Conservation (phyloP, 2,329 filamentous ascomycete species). For the Xylariaceae sp. region DNA sequence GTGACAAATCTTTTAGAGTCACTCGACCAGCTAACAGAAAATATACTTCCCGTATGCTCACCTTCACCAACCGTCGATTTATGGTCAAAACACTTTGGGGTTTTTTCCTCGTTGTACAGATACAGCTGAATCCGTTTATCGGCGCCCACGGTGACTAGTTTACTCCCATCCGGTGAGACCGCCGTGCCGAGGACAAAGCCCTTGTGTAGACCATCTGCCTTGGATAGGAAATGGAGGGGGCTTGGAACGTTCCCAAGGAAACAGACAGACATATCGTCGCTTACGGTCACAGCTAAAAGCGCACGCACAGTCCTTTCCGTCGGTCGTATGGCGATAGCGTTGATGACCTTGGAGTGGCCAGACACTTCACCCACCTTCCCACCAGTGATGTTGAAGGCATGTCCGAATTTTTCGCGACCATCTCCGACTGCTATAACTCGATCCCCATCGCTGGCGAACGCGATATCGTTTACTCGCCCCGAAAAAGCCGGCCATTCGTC, state of each 20-base stretch:
- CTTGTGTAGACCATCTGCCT: slow-evolving; percentile 78
- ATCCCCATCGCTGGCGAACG: slow-evolving; percentile 97
- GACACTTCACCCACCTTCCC: slow-evolving; percentile 96
- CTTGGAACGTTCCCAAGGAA: slow-evolving; percentile 81
- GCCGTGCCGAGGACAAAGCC: slow-evolving; percentile 88
- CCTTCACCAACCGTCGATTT: slow-evolving; percentile 78
- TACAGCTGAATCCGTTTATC: slow-evolving; percentile 93
- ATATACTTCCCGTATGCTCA: slow-evolving; percentile 92
- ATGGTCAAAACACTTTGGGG: slow-evolving; percentile 80
- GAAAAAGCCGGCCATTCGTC: slow-evolving; percentile 94
- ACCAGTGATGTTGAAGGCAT: slow-evolving; percentile 93
- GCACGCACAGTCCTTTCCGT: slow-evolving; percentile 67
- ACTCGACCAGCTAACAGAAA: slow-evolving; percentile 86
- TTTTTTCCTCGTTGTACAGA: slow-evolving; percentile 63
- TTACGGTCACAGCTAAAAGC: slow-evolving; percentile 88
- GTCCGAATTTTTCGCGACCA: slow-evolving; percentile 90
- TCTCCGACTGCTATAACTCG: slow-evolving; percentile 96
- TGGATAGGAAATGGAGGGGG: slow-evolving; percentile 95
- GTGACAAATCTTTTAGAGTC: slow-evolving; percentile 89
- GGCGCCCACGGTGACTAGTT: slow-evolving; percentile 87
- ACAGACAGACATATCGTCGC: slow-evolving; percentile 87
- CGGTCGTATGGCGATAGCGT: slow-evolving; percentile 86
- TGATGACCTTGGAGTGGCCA: slow-evolving; percentile 90
- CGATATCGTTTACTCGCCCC: slow-evolving; percentile 93
- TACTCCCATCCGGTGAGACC: slow-evolving; percentile 87